A percentile compares a stretch with the other conserved stretches of the same genome.
phyloP scores from a whole-genome alignment of 306 rosid genomes.

The Gynostemma pentaphyllum region DNA sequence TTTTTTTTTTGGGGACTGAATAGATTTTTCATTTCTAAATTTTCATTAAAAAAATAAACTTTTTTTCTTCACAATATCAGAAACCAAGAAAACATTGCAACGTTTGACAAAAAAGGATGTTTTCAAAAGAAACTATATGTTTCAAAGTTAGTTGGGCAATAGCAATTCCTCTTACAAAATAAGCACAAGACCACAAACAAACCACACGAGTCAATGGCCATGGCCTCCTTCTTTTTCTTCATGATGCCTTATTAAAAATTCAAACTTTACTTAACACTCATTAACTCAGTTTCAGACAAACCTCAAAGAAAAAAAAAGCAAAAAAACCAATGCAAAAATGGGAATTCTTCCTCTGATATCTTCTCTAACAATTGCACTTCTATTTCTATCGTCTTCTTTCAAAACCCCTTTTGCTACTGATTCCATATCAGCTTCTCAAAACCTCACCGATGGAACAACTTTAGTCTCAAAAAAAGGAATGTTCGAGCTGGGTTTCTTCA shows the following conservation, averaged over 20 bases:
- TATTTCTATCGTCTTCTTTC: conserved; percentile 1
- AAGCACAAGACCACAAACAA: not conserved
- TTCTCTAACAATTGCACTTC: not conserved
- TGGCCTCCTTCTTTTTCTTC: not conserved
- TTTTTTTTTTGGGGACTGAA: too few species aligned
- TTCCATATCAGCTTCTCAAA: conserved; percentile 19
- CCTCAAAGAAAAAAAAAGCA: not conserved
- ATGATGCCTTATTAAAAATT: not conserved
- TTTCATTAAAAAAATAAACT: too few species aligned
- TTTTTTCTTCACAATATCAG: too few species aligned
- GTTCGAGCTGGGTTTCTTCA: conserved; percentile 51
- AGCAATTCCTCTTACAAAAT: not conserved
- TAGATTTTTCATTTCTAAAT: too few species aligned
- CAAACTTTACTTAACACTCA: not conserved
- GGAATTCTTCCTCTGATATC: not conserved
- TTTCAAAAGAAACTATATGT: too few species aligned
- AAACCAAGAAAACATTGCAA: too few species aligned
- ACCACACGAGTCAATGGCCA: not conserved
- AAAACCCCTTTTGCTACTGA: conserved; percentile 16
- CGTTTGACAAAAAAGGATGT: too few species aligned
- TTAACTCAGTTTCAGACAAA: not conserved
- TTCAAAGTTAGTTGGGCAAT: not conserved
- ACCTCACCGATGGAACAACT: conserved; percentile 20
- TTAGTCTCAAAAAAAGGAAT: conserved; percentile 26
- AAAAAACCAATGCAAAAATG: conserved; percentile 11